Evolutionary conservation across 345 rosid genomes (phyloP), one percentile per base, ranked within the genome.

Genomic region (Limnanthes douglasii): DNA sequence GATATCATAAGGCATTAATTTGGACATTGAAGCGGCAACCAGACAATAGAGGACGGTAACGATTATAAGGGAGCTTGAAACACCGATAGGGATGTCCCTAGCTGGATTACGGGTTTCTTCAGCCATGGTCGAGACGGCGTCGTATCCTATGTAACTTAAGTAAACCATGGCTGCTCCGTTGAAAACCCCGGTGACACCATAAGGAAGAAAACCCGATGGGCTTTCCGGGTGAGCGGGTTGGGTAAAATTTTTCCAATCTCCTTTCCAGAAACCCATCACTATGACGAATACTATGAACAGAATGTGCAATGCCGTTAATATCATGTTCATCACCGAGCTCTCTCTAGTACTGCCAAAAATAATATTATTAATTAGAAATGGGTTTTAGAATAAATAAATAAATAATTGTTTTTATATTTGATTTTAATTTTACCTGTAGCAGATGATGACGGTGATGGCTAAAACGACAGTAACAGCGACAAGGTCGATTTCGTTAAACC

Each of bases 11-110:
- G 97, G 97, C 29, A 88, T 71, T 15, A 88, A 71, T 76, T 54
- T 79, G 28, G 95, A 83, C 97, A 88, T 79, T 0, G 97, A 83
- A 26, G 80, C 81, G 3, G 97, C 86, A 95, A 88, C 76, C 31
- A 88, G 62, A 60, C 93, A 83, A 39, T 88, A 88, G 1, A 88
- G 74, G 21, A 79, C 31, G 16, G 95, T 79, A 17, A 88, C 97
- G 24, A 79, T 50, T 3, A 60, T 42, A 7, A 88, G 90, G 1
- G 97, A 88, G 4, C 97, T 93, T 0, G 93, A 73, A 0, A 88
- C 90, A 1, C 97, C 97, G 2, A 88, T 26, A 1, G 97, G 97
- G 3, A 88, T 88, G 24, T 88, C 93, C 56, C 66, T 76, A 1
- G 69, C 84, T 1, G 97, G 97, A 38, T 88, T 32, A 18, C 49